Evolutionary conservation across 163 green algal genomes (phyloP), one percentile per base, ranked within the genome.

Genomic region (Scenedesmus sp.): DNA sequence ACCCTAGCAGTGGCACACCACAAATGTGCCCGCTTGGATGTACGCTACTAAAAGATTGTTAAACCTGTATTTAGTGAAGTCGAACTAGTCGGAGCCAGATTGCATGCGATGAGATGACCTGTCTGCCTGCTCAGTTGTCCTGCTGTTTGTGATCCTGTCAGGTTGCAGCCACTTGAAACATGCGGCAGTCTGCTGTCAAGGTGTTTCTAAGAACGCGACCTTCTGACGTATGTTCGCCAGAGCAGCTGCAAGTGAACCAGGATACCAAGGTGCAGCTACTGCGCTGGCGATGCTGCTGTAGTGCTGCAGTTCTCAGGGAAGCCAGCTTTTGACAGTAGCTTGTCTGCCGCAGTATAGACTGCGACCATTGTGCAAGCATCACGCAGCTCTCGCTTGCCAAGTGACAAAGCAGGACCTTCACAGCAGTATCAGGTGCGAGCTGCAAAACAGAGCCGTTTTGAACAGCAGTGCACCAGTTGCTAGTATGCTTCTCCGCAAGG

Each of bases 151-250:
- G 73, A 83, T 83, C 73, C 15, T 49, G 2, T 33, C 33, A 18
- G 22, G 20, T 5, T 40, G 22, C 33, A 83, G 37, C 20, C 20
- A 83, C 37, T n/a, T 20, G 35, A 72, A 24, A 7, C 1, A 81
- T 85, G 87, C 61, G 51, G 35, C 76, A 72, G 2, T 90, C 76
- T 15, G 56, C 76, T 35, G 72, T 85, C 30, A 86, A 81, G 13
- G 76, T 91, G 33, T 68, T 91, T 20, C 78, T 91, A 24, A 72
- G 88, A 18, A 92, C 88, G 0, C 88, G 88, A 10, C 88, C 88
- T 26, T 53, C 80, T 2, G 87, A 91, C 10, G 68, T 20, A 0
- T 91, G 79, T 16, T 35, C 87, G 12, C 37, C 43, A 70, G 78
- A 82, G 24, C 56, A 81, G 22, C 43, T 92, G 65, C 88, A 87